These are phyloP conservation scores for Pichia kudriavzevii DNA, from an alignment of 1,139 yeast species.

Conservation along the genomic window DNA sequence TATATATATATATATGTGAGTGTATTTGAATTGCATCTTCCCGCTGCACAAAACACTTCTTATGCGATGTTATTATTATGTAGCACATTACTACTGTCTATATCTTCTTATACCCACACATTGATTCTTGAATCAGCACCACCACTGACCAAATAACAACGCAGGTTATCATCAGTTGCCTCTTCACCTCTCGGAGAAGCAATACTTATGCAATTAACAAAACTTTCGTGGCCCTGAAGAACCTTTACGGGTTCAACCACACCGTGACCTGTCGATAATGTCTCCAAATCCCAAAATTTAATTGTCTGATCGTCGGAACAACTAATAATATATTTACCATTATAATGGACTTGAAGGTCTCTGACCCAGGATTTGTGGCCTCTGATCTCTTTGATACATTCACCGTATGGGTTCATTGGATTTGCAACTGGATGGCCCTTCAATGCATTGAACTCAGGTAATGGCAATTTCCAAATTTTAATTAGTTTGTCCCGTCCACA, in stretches of 20 bases:
- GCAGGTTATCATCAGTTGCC: conserved; percentile 33
- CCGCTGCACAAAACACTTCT: too few relatives aligned
- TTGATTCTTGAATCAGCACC: conserved; percentile 48
- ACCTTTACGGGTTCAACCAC: conserved; percentile 43
- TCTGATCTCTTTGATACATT: conserved; percentile 37
- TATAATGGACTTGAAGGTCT: conserved; percentile 63
- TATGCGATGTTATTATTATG: too few relatives aligned
- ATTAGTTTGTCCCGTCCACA: conserved; percentile 77
- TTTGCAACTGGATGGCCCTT: conserved; percentile 43
- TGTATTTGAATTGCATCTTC: too few relatives aligned
- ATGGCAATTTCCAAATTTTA: conserved; percentile 69
- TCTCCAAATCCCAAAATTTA: conserved; percentile 68
- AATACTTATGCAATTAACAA: conserved; percentile 59
- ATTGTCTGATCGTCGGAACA: conserved; percentile 77
- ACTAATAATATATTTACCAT: conserved; percentile 61
- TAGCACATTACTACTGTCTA: too few relatives aligned
- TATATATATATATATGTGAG: conserved; percentile 1
- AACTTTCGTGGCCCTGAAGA: conserved; percentile 64
- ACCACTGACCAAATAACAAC: conserved; percentile 55
- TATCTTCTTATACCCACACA: conserved; percentile 49
- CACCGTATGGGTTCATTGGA: conserved; percentile 48
- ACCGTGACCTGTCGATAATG: conserved; percentile 33
- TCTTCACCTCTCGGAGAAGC: conserved; percentile 36
- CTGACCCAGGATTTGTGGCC: conserved; percentile 92
- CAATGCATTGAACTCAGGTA: conserved; percentile 46